Evolutionary conservation across 2,329 filamentous ascomycete species (phyloP), one percentile per base, ranked within the genome.

Genomic region (Penicillium sp.): DNA sequence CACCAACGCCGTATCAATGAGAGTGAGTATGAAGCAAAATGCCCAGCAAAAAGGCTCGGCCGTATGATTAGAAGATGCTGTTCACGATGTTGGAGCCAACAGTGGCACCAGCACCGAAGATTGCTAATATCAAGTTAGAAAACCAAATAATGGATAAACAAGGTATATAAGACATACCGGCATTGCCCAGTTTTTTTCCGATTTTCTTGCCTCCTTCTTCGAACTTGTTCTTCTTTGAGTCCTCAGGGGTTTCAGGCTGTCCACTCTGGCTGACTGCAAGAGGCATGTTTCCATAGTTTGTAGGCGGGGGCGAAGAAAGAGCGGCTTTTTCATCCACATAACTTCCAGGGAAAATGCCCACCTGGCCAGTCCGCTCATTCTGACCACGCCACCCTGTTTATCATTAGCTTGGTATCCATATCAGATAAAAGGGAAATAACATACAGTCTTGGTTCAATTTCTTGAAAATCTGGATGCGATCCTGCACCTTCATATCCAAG

Each of bases 381-480:
- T 84, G 85, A 64, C 93, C 93, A 81, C 91, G 91, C 97, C 93
- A 79, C 77, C 77, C 77, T 79, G 53, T 30, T 59, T 45, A 51
- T 25, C 22, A 50, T 67, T 57, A 69, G 58, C 41, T 42, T 33
- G 12, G 19, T 19, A 25, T 17, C 30, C 17, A 22, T 37, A 51
- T 22, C 30, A 17, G 4, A 22, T 22, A 11, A 10, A 43, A 25
- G 25, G 26, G 14, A 12, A 36, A 50, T 31, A 35, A 67, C 76
- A 40, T 76, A 79, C 93, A 97, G 75, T 97, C 92, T 60, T 87
- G 85, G 76, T 97, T 97, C 88, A 96, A 94, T 79, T 96, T 92
- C 76, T 96, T 90, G 62, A 86, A 84, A 22, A 97, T 89, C 56
- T 85, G 83, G 64, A 97, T 81, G 61, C 82, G 81, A 77, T 97